phyloP scores from a whole-genome alignment of 2,329 filamentous ascomycete genomes.

The Penicillium sp. region DNA sequence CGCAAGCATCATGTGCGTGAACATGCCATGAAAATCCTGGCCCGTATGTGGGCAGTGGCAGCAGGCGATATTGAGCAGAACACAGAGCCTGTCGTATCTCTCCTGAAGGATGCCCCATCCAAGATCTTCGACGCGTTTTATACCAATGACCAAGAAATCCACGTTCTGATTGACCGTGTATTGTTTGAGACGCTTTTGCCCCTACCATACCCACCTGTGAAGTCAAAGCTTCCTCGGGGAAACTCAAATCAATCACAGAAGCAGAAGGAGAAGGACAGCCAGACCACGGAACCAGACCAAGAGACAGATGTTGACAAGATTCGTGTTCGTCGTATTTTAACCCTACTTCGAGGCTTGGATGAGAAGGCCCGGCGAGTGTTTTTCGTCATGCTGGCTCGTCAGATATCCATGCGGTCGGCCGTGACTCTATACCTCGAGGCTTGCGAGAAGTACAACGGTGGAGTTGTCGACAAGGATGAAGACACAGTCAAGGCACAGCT shows the following conservation, averaged over 20 bases:
- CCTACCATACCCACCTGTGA: slow-evolving; percentile 77
- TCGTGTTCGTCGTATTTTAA: slow-evolving; percentile 78
- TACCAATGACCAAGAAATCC: slow-evolving; percentile 84
- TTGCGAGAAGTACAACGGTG: slow-evolving; percentile 90
- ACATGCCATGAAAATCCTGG: slow-evolving; percentile 82
- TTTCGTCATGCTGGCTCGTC: slow-evolving; percentile 79
- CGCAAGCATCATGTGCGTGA: slow-evolving; percentile 77
- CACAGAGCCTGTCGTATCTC: slow-evolving; percentile 71
- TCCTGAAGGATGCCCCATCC: slow-evolving; percentile 81
- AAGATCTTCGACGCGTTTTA: slow-evolving; percentile 87
- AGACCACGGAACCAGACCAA: slow-evolving; percentile 38
- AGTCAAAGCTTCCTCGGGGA: slow-evolving; percentile 50
- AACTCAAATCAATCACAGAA: slow-evolving; percentile 61
- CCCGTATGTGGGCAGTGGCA: slow-evolving; percentile 90
- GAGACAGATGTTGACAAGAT: slow-evolving; percentile 60
- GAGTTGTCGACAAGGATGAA: slow-evolving; percentile 70
- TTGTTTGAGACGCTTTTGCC: slow-evolving; percentile 89
- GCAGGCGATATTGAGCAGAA: slow-evolving; percentile 82
- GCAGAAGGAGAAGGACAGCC: slow-evolving; percentile 34
- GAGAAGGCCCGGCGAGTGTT: slow-evolving; percentile 80
- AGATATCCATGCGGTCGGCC: slow-evolving; percentile 72
- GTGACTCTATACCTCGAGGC: slow-evolving; percentile 75
- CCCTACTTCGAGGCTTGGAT: slow-evolving; percentile 78
- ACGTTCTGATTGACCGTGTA: slow-evolving; percentile 79
- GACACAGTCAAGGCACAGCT: slow-evolving; percentile 69